Percentiles rank a stretch among this genome's conserved stretches.
These are phyloP conservation scores for Carex arenaria DNA, from an alignment of 202 grass and related monocot genomes.

Conservation along the genomic window DNA sequence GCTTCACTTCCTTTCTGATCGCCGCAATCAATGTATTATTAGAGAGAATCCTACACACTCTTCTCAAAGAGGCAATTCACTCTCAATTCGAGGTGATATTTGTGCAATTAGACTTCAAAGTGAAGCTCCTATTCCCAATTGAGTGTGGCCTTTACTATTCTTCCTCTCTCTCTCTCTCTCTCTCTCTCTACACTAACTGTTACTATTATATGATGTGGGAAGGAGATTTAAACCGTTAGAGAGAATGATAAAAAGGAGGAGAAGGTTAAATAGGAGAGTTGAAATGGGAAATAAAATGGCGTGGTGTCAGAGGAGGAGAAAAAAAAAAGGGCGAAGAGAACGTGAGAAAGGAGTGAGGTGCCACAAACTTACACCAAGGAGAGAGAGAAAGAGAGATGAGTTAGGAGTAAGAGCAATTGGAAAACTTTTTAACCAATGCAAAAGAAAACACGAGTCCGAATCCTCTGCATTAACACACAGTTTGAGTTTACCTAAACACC, in stretches of 20 bases:
- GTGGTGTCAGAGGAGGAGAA: background rate
- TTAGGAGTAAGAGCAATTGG: background rate
- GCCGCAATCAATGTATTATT: background rate
- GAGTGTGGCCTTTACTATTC: slow-evolving; percentile 1
- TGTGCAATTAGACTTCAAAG: background rate
- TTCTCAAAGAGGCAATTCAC: background rate
- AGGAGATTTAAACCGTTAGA: slow-evolving; percentile 24
- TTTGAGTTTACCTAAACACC: no score
- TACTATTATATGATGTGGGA: slow-evolving; percentile 4
- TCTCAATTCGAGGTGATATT: background rate
- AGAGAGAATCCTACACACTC: background rate
- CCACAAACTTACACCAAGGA: slow-evolving; percentile 21
- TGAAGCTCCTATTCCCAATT: background rate
- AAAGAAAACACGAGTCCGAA: background rate
- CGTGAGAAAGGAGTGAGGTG: slow-evolving; percentile 23
- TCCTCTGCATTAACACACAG: no score
- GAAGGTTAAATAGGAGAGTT: slow-evolving; percentile 11
- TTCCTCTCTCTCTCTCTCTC: background rate
- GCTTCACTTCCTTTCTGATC: background rate
- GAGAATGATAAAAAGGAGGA: slow-evolving; percentile 8
- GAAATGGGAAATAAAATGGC: slow-evolving; percentile 7
- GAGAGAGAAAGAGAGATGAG: slow-evolving; percentile 8
- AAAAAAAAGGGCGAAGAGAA: background rate
- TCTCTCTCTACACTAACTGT: slow-evolving; percentile 8
- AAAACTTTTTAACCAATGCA: background rate